Percentiles rank a stretch among this genome's conserved stretches.
Evolutionary conservation across 371 early-diverging fungal species (phyloP).

Genomic region (Rhizomucor miehei): DNA sequence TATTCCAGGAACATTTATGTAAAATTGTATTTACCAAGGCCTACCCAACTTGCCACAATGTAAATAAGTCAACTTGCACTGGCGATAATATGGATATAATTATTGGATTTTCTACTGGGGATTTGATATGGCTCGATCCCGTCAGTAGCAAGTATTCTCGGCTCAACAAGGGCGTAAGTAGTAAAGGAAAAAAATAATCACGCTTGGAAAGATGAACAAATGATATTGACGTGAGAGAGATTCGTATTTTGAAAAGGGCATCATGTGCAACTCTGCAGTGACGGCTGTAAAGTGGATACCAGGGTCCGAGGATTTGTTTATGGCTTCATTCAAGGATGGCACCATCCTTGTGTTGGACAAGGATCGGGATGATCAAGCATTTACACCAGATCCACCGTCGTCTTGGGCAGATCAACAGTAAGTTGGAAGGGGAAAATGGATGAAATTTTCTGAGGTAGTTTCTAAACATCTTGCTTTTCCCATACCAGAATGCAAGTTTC

Average conservation of each 20-base stretch:
- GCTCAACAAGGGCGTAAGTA: conserved; percentile 37
- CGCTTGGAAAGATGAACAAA: not conserved
- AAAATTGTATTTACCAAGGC: conserved; percentile 77
- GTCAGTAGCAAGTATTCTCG: conserved; percentile 64
- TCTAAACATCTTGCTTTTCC: too few relatives aligned
- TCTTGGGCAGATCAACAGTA: conserved; percentile 16
- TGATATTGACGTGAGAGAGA: not conserved
- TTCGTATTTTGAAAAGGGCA: conserved; percentile 39
- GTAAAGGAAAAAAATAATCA: too few relatives aligned
- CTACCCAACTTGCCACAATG: conserved; percentile 84
- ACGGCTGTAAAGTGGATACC: conserved; percentile 90
- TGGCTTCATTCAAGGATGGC: conserved; percentile 79
- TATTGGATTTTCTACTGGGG: conserved; percentile 84
- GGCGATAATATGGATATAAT: conserved; percentile 70
- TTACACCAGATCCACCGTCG: conserved; percentile 4
- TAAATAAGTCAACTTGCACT: conserved; percentile 69
- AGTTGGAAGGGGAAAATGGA: not conserved
- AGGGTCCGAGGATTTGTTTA: conserved; percentile 79
- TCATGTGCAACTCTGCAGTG: conserved; percentile 65
- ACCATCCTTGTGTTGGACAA: conserved; percentile 75
- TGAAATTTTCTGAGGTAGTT: not conserved
- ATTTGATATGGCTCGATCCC: conserved; percentile 81
- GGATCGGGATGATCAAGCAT: conserved; percentile 11
- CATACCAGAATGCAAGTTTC: conserved; percentile 18
- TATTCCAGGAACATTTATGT: conserved; percentile 74